These are phyloP conservation scores for Ceratocystiopsis sp. DNA, from an alignment of 2,329 filamentous ascomycete genomes.

Conservation along the genomic window DNA sequence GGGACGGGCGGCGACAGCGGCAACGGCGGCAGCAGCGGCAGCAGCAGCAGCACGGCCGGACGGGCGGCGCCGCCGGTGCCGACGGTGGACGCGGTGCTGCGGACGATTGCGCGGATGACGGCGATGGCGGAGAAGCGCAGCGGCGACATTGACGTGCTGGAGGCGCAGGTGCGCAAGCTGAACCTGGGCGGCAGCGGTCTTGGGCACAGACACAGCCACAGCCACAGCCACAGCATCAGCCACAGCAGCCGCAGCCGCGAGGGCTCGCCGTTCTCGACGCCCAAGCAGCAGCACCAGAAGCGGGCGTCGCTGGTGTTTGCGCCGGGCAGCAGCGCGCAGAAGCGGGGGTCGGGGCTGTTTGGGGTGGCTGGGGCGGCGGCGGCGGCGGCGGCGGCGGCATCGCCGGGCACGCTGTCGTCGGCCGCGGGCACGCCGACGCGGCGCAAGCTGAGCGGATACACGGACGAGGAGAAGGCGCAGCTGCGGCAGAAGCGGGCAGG, in stretches of 20 bases:
- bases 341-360: conserved; percentile 23
- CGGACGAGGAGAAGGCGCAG: conserved; percentile 37
- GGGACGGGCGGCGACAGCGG: conserved; percentile 39
- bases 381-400: conserved; percentile 3
- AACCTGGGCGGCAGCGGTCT: conserved; percentile 22
- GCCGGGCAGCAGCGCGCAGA: conserved; percentile 18
- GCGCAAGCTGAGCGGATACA: conserved; percentile 47
- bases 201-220: too few species aligned
- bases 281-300: conserved; percentile 21
- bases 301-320: conserved; percentile 17
- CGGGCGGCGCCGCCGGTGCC: conserved; percentile 33
- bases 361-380: conserved; percentile 15
- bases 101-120: conserved; percentile 86
- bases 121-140: conserved; percentile 81
- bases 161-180: conserved; percentile 67
- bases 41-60: conserved; percentile 15
- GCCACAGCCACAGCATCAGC: conserved; percentile 1
- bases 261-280: conserved; percentile 23
- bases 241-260: conserved; percentile 24
- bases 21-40: conserved; percentile 29
- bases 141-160: conserved; percentile 77
- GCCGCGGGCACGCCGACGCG: conserved; percentile 29
- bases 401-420: conserved; percentile 11
- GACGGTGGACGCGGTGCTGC: conserved; percentile 80
- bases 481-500: conserved; percentile 36